These are phyloP conservation scores for Globisporangium ultimum DNA, from an alignment of 352 stramenopile genomes.

Conservation along the genomic window DNA sequence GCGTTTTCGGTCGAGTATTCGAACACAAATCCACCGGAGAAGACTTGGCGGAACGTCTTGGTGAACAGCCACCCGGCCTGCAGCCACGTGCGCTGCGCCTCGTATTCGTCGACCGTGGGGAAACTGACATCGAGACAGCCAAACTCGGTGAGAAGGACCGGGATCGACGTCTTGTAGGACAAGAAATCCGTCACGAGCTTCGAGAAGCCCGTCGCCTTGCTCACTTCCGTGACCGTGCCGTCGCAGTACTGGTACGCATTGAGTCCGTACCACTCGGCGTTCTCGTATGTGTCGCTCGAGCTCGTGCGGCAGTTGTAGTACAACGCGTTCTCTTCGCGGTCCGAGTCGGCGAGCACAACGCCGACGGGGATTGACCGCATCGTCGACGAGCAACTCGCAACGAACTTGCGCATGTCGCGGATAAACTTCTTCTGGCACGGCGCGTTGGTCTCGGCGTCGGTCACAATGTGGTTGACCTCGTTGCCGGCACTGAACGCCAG, in stretches of 20 bases:
- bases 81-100: slow-evolving; percentile 60
- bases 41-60: slow-evolving; percentile 41
- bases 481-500: slow-evolving; percentile 79
- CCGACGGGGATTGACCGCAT: slow-evolving; percentile 80
- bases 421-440: slow-evolving; percentile 90
- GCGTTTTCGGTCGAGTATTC: slow-evolving; percentile 79
- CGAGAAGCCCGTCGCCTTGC: slow-evolving; percentile 49
- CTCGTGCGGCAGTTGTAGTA: slow-evolving; percentile 89
- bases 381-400: slow-evolving; percentile 36
- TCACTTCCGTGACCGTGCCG: slow-evolving; percentile 23
- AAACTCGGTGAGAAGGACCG: slow-evolving; percentile 81
- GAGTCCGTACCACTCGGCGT: slow-evolving; percentile 84
- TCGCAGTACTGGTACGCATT: slow-evolving; percentile 87
- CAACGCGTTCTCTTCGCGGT: slow-evolving; percentile 60
- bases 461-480: slow-evolving; percentile 74
- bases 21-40: slow-evolving; percentile 74
- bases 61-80: slow-evolving; percentile 57
- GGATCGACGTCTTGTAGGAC: slow-evolving; percentile 58
- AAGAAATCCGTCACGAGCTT: slow-evolving; percentile 59
- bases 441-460: slow-evolving; percentile 41
- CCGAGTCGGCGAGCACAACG: slow-evolving; percentile 59
- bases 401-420: slow-evolving; percentile 74
- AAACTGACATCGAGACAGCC: slow-evolving; percentile 69
- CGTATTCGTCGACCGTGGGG: slow-evolving; percentile 52
- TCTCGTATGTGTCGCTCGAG: slow-evolving; percentile 63